Conservation (phyloP, 2,329 filamentous ascomycete species). For the Cercospora zeina region DNA sequence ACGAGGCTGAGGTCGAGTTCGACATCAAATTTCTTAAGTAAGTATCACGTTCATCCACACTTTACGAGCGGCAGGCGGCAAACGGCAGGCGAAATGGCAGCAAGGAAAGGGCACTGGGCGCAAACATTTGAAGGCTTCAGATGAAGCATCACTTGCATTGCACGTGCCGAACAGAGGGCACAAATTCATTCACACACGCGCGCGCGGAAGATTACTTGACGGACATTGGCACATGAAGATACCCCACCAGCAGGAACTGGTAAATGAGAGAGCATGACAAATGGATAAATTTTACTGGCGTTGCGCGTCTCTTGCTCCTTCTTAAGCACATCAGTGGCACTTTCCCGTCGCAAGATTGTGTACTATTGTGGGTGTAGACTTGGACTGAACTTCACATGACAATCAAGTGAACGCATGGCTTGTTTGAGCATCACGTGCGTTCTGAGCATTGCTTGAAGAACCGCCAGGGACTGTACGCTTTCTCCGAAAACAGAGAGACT, state of each 20-base stretch:
- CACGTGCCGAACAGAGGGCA: background rate
- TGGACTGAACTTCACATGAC: background rate
- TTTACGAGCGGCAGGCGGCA: background rate
- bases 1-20: conserved; percentile 33
- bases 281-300: background rate
- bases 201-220: background rate
- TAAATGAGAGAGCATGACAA: background rate
- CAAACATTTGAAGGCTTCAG: background rate
- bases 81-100: background rate
- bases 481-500: too few species aligned
- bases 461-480: too few species aligned
- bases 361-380: background rate
- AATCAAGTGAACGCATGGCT: background rate
- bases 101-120: background rate
- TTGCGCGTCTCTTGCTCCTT: background rate
- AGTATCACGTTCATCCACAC: background rate
- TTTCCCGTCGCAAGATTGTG: background rate
- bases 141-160: background rate
- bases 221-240: background rate
- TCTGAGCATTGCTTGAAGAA: too few species aligned
- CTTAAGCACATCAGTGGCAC: background rate
- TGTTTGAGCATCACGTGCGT: background rate
- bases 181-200: background rate
- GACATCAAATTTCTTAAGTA: conserved; percentile 26
- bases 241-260: conserved; percentile 3